Conservation (phyloP, 2,329 filamentous ascomycete species). For the Penicillium brevicompactum region DNA sequence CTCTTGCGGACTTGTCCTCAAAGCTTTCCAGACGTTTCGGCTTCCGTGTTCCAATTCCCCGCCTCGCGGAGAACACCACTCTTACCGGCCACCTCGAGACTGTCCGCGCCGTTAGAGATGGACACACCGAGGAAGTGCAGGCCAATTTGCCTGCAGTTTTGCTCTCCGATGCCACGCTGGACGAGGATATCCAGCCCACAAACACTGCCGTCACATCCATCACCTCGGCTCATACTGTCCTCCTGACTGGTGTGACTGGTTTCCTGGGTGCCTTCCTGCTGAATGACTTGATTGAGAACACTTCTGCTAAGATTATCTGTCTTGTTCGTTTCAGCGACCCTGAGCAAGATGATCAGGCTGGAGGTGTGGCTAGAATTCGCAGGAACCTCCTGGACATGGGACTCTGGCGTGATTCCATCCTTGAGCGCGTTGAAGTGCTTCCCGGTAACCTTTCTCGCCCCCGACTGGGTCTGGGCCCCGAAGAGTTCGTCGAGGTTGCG, state of each 20-base stretch:
- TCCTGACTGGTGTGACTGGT: conserved; percentile 75
- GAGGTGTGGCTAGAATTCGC: conserved; percentile 71
- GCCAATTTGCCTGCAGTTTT: conserved; percentile 72
- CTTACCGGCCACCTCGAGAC: conserved; percentile 72
- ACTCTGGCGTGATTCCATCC: conserved; percentile 74
- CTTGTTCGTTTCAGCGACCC: conserved; percentile 73
- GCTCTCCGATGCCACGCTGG: conserved; percentile 66
- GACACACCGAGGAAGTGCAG: conserved; percentile 73
- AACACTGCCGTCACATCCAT: conserved; percentile 59
- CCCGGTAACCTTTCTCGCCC: conserved; percentile 72
- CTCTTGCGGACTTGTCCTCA: conserved; percentile 75
- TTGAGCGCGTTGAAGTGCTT: conserved; percentile 76
- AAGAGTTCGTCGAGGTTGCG: conserved; percentile 67
- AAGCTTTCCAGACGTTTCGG: conserved; percentile 70
- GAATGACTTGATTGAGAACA: conserved; percentile 67
- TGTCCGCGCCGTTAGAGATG: conserved; percentile 70
- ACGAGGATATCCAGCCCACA: conserved; percentile 67
- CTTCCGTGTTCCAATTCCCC: conserved; percentile 70
- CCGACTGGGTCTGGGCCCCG: conserved; percentile 67
- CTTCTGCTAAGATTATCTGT: conserved; percentile 70
- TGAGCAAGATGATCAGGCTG: conserved; percentile 63
- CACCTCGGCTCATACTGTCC: conserved; percentile 67
- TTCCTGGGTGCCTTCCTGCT: conserved; percentile 77
- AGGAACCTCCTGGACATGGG: conserved; percentile 77
- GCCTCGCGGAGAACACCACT: conserved; percentile 71